Evolutionary conservation across 208 protist species (phyloP), one percentile per base, ranked within the genome.

Genomic region (Herpetomonas tarakana): DNA sequence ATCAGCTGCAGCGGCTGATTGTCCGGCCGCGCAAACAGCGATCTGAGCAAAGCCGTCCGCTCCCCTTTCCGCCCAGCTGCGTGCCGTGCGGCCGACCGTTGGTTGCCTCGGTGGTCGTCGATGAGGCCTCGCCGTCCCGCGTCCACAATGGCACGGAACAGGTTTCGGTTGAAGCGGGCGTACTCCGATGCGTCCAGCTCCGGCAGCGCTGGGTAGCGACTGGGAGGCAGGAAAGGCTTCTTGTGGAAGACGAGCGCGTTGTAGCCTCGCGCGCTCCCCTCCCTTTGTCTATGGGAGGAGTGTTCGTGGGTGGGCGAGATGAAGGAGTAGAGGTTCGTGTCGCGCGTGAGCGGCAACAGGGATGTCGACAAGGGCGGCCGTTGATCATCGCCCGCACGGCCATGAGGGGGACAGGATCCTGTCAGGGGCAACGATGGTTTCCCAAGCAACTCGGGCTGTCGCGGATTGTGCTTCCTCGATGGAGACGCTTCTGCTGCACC

Each of bases 161-260:
- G 52, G 26, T 16, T 16, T 9, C 38, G 24, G 45, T 52, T 62
- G 3, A 62, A 31, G 3, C 19, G 38, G 7, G 41, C 19, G 9
- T 26, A 62, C 7, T 62, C 41, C 7, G 14, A 25, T 35, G 1
- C 22, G 6, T 52, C 44, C 2, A 56, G 14, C 28, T 3, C 6
- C 25, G 41, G 46, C 6, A 55, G 19, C 6, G 19, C 18, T 16
- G 58, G 45, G n/a, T 52, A 21, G 7, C 41, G 35, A 9, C 24
- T 21, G 22, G 45, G 25, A 26, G 75, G 75, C 26, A 77, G 65
- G 55, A 77, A 81, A 2, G 65, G 67, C 25, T 52, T 55, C 22
- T 55, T 30, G 58, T 68, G 61, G 50, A 57, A 39, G 25, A 64
- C 31, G n/a, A 6, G 22, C 11, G 44, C 19, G 41, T 21, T 44